These are phyloP conservation scores for Podosphaera aphanis DNA, from an alignment of 2,329 filamentous ascomycete species.

Conservation along the genomic window DNA sequence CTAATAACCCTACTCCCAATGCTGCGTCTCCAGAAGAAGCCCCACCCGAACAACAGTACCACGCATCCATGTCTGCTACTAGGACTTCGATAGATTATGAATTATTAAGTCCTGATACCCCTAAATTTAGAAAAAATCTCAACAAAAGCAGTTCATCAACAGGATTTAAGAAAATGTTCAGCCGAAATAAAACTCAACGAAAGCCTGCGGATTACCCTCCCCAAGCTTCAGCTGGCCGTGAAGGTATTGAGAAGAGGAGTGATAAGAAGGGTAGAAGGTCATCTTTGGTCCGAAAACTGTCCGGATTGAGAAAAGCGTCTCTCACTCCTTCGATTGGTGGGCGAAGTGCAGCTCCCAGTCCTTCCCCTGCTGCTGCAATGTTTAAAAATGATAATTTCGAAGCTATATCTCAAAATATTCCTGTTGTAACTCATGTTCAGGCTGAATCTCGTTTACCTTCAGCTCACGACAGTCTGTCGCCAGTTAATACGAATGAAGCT, in stretches of 20 bases:
- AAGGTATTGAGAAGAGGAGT: background rate
- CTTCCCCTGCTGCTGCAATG: background rate
- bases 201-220: slow-evolving; percentile 31
- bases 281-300: slow-evolving; percentile 18
- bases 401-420: slow-evolving; percentile 10
- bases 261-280: slow-evolving; percentile 5
- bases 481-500: slow-evolving; percentile 34
- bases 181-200: slow-evolving; percentile 32
- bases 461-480: slow-evolving; percentile 27
- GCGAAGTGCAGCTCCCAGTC: slow-evolving; percentile 2
- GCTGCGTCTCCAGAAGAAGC: slow-evolving; percentile 4
- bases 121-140: slow-evolving; percentile 12
- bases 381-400: background rate
- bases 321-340: slow-evolving; percentile 5
- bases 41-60: background rate
- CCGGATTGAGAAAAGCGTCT: slow-evolving; percentile 19
- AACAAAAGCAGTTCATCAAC: slow-evolving; percentile 22
- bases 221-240: slow-evolving; percentile 23
- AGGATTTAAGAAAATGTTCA: slow-evolving; percentile 42
- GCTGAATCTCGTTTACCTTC: slow-evolving; percentile 23
- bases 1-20: slow-evolving; percentile 16
- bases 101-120: slow-evolving; percentile 22
- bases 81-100: slow-evolving; percentile 10
- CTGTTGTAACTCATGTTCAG: slow-evolving; percentile 13
- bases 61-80: slow-evolving; percentile 6